These are phyloP conservation scores for Dryas drummondii DNA, from an alignment of 306 rosid genomes.

Conservation along the genomic window DNA sequence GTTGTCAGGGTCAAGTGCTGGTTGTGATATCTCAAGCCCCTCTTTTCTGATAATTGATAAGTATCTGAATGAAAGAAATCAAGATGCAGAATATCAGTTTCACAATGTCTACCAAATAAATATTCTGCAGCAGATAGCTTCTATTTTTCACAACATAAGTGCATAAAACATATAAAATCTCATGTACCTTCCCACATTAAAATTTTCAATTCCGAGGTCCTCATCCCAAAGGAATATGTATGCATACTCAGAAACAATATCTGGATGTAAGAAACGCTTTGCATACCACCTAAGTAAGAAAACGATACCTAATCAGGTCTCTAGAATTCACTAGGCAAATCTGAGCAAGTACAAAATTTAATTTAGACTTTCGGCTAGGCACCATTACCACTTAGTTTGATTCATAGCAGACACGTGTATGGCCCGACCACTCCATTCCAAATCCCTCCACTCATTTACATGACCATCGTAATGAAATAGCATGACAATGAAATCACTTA, in stretches of 20 bases:
- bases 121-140: no score
- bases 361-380: background rate
- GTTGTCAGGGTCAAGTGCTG: constrained; percentile 67
- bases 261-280: constrained; percentile 87
- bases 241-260: constrained; percentile 64
- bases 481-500: constrained; percentile 39
- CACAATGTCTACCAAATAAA: background rate
- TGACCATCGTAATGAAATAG: constrained; percentile 60
- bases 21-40: constrained; percentile 90
- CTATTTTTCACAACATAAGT: background rate
- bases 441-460: constrained; percentile 50
- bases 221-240: constrained; percentile 91
- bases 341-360: background rate
- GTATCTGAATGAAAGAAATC: constrained; percentile 40
- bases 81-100: background rate
- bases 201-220: constrained; percentile 81
- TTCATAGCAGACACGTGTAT: constrained; percentile 49
- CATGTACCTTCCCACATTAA: constrained; percentile 57
- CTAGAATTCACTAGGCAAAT: background rate
- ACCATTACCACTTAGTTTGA: constrained; percentile 58
- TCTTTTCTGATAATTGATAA: constrained; percentile 62
- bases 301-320: background rate
- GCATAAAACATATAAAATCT: background rate
- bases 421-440: constrained; percentile 42
- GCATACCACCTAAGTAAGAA: constrained; percentile 75